Percentiles rank a stretch among this genome's conserved stretches.
Evolutionary conservation across 345 rosid species (phyloP).

Genomic region (Eucalyptus marginata): DNA sequence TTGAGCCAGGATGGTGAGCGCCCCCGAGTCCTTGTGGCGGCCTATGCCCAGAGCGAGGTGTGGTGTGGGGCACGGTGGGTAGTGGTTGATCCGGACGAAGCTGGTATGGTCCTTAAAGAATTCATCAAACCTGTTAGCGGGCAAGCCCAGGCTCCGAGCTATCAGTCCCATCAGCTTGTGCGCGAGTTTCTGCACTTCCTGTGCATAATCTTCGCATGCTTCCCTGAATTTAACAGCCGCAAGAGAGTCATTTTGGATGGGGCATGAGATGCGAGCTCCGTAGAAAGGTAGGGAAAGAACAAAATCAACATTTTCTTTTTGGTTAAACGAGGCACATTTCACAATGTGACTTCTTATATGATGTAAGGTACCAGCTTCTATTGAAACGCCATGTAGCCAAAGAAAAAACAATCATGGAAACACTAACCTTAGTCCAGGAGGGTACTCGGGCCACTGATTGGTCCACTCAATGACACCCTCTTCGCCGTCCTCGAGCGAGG

Average conservation of each 20-base stretch:
- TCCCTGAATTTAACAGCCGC: slow-evolving; percentile 12
- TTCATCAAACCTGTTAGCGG: slow-evolving; percentile 20
- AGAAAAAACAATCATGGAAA: background rate
- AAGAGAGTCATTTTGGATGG: background rate
- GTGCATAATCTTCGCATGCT: slow-evolving; percentile 25
- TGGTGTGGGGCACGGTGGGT: slow-evolving; percentile 16
- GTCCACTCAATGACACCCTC: slow-evolving; percentile 7
- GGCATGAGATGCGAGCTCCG: background rate
- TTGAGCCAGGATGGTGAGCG: slow-evolving; percentile 12
- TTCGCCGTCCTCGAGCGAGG: slow-evolving; percentile 25
- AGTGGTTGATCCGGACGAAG: slow-evolving; percentile 15
- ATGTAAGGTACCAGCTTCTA: too few relatives aligned
- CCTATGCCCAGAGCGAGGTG: slow-evolving; percentile 17
- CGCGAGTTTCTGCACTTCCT: slow-evolving; percentile 31
- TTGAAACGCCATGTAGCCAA: background rate
- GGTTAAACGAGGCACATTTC: too few relatives aligned
- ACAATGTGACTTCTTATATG: background rate
- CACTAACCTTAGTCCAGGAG: slow-evolving; percentile 30
- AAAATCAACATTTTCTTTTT: too few relatives aligned
- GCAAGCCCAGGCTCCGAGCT: slow-evolving; percentile 45
- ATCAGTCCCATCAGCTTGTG: slow-evolving; percentile 32
- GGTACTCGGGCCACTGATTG: slow-evolving; percentile 51
- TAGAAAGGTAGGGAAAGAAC: too few relatives aligned
- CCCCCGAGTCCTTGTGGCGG: slow-evolving; percentile 12
- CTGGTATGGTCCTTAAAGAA: slow-evolving; percentile 39